Base-by-base conservation (phyloP, 305 asterid species). In the Solanum hybrid region DNA sequence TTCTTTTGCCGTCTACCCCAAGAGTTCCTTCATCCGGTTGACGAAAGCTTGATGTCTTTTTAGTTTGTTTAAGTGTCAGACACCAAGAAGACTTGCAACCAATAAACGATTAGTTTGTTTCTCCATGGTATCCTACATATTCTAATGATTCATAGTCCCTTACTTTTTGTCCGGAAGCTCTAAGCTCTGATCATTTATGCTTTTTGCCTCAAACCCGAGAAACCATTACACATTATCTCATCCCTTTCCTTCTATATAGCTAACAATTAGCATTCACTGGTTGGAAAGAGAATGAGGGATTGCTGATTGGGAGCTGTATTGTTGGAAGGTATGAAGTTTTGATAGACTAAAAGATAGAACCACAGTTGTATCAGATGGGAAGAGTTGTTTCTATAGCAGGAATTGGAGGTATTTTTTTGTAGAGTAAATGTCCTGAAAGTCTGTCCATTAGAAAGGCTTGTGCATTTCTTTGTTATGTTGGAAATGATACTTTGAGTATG, bases 101-200 rank as follows among this genome's bases (percentile, higher is more conserved):
- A 13, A 37, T 7, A 32, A 40, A 14, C 77, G 35, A 64, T 79
- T 37, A 40, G 24, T 87, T 76, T 76, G 85, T 87, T 75, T 87
- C 85, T 29, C 24, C 89, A 24, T 37, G 89, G 42, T 73, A 78
- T 87, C 89, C 89, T 87, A 73, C 76, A 76, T 32, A 72, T 73
- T 45, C 22, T 45, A 85, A 45, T 17, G 85, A 87, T 40, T 87
- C 89, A 5, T 27, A 37, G 45, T 87, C 73, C 85, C 89, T 29
- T 87, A 37, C 86, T 75, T 87, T 42, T 71, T 27, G 32, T 12
- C 12, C 4, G 3, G 64, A 38, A 56, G 32, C 14, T 12, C n/a
- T 24, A 38, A 78, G 60, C 56, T 78, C 56, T 78, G 56, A 26
- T 79, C 35, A 79, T 38, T 79, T 13, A 79, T 79, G 34, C 86